phyloP scores from a whole-genome alignment of 768 basidiomycete genomes.

The Trametes cingulata region DNA sequence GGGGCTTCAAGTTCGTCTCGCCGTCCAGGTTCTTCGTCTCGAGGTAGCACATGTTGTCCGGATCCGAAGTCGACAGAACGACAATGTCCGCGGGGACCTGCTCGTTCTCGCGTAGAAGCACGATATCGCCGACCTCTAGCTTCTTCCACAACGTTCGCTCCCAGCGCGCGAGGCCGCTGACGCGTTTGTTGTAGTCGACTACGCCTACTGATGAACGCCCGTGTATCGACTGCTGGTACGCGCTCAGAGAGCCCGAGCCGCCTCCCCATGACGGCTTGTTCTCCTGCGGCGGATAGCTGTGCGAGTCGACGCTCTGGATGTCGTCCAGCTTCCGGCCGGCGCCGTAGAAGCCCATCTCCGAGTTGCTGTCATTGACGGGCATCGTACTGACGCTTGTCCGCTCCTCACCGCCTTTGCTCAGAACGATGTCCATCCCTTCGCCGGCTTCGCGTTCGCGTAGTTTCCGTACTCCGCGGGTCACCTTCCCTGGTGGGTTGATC shows the following conservation, averaged over 20 bases:
- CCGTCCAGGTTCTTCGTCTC: constrained; percentile 99
- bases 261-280: constrained; percentile 30
- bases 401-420: constrained; percentile 46
- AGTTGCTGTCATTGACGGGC: constrained; percentile 39
- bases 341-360: constrained; percentile 38
- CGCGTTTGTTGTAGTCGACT: constrained; percentile 74
- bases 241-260: constrained; percentile 39
- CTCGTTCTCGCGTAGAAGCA: constrained; percentile 88
- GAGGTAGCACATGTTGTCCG: constrained; percentile 90
- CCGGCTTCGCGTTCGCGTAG: constrained; percentile 77
- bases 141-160: constrained; percentile 99
- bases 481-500: constrained; percentile 67
- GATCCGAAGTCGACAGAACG: constrained; percentile 88
- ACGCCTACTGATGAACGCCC: constrained; percentile 67
- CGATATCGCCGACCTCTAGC: constrained; percentile 95
- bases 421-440: constrained; percentile 62
- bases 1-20: constrained; percentile 93
- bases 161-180: constrained; percentile 78
- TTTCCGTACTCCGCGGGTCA: constrained; percentile 84
- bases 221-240: constrained; percentile 57
- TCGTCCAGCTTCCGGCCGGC: constrained; percentile 55
- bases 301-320: constrained; percentile 65
- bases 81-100: constrained; percentile 96
- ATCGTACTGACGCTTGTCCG: constrained; percentile 43
- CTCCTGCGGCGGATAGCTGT: constrained; percentile 58